Percentiles rank a stretch among this genome's conserved stretches.
phyloP scores from a whole-genome alignment of 1,284 basidiomycete genomes.

The Pseudozyma sp. region DNA sequence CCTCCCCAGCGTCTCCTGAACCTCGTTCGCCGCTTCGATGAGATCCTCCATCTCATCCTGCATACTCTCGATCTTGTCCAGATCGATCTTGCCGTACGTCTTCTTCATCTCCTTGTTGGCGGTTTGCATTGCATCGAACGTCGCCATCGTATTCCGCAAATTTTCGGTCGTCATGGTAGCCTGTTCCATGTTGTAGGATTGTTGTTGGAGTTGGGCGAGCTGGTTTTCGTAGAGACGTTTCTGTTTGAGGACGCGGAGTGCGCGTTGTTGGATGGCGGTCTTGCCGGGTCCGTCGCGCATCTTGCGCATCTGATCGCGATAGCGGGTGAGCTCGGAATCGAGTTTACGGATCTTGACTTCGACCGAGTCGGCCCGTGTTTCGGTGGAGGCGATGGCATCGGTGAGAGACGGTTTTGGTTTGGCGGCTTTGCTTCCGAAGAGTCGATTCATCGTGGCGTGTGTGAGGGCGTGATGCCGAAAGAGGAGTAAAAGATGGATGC shows the following conservation, averaged over 20 bases:
- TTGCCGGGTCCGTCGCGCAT: conserved; percentile 94
- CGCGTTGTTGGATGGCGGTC: conserved; percentile 94
- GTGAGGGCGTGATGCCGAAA: background rate
- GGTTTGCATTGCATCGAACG: conserved; percentile 95
- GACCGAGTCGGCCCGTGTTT: conserved; percentile 85
- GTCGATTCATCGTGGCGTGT: conserved; percentile 68
- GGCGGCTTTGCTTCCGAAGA: conserved; percentile 69
- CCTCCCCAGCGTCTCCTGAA: conserved; percentile 91
- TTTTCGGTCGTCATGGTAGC: conserved; percentile 96
- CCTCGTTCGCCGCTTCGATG: conserved; percentile 95
- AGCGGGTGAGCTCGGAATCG: conserved; percentile 89
- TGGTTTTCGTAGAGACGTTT: conserved; percentile 96
- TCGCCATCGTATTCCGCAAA: conserved; percentile 99
- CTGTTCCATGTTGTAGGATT: conserved; percentile 99
- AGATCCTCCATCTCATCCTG: conserved; percentile 92
- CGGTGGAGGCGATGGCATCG: conserved; percentile 94
- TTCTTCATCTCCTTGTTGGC: conserved; percentile 97
- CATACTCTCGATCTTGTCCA: conserved; percentile 89
- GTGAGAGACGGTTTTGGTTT: conserved; percentile 82
- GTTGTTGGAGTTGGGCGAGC: conserved; percentile 88
- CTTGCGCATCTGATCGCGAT: conserved; percentile 97
- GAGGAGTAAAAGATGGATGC: background rate
- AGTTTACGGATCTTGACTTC: conserved; percentile 98
- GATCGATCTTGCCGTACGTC: conserved; percentile 96
- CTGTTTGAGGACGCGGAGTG: conserved; percentile 91